Evolutionary conservation across 352 stramenopile species (phyloP).

Genomic region (Phytophthora sansomeana): DNA sequence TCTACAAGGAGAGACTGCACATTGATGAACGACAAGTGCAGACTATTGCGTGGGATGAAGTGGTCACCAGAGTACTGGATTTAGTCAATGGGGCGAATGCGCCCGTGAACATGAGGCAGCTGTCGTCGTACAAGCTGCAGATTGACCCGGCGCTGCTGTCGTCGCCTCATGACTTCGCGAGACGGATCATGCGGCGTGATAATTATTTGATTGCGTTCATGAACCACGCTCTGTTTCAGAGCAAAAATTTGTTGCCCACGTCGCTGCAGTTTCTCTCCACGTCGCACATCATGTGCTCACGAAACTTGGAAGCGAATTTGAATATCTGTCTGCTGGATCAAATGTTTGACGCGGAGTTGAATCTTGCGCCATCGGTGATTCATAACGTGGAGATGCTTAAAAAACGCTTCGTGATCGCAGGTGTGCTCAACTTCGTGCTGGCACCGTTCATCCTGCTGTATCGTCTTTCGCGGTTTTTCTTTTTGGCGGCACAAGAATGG

Average conservation of each 20-base stretch:
- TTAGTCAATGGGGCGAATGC: slow-evolving; percentile 76
- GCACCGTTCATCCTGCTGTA: slow-evolving; percentile 98
- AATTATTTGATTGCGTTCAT: slow-evolving; percentile 99
- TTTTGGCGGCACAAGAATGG: slow-evolving; percentile 97
- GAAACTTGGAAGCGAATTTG: slow-evolving; percentile 95
- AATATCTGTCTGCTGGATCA: slow-evolving; percentile 97
- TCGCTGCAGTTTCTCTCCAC: slow-evolving; percentile 77
- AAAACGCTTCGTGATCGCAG: slow-evolving; percentile 94
- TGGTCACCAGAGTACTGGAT: slow-evolving; percentile 89
- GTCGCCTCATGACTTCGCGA: slow-evolving; percentile 91
- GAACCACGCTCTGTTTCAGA: slow-evolving; percentile 95
- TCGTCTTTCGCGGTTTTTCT: slow-evolving; percentile 96
- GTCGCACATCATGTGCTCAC: slow-evolving; percentile 85
- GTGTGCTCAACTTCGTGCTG: slow-evolving; percentile 95
- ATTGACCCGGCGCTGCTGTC: slow-evolving; percentile 79
- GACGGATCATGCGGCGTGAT: slow-evolving; percentile 98
- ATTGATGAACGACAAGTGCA: slow-evolving; percentile 90
- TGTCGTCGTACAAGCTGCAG: slow-evolving; percentile 83
- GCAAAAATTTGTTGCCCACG: slow-evolving; percentile 76
- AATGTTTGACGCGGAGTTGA: slow-evolving; percentile 93
- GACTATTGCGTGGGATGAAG: slow-evolving; percentile 89
- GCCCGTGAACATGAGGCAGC: slow-evolving; percentile 86
- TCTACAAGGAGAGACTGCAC: slow-evolving; percentile 92
- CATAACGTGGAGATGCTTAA: slow-evolving; percentile 93
- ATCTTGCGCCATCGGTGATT: slow-evolving; percentile 90